Base-by-base conservation (phyloP, 2,329 filamentous ascomycete genomes). In the Proliferodiscus dingleyae region DNA sequence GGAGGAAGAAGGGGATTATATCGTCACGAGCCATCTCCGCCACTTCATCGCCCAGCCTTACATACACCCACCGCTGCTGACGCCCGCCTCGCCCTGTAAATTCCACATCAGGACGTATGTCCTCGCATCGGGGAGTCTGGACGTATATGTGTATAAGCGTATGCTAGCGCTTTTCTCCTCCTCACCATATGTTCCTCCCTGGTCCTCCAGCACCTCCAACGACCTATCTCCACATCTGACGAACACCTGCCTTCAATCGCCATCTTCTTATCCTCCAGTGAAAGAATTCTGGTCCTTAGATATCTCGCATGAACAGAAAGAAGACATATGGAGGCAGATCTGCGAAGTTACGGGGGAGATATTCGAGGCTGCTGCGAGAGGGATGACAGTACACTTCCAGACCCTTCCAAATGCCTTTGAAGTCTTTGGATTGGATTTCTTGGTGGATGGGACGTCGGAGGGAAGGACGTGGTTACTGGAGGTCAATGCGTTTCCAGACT, bases 21-120 rank as follows among this genome's bases (percentile, higher is more conserved):
- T 96, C 54, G 85, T 88, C 45, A 88, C 91, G 3, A 93, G 87
- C 1, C 89, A 96, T 62, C 82, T 98, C 40, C 85, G 93, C 48
- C 91, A 98, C 70, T 98, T 98, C 69, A 82, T 97, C 60, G 90
- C 86, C 4, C 93, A 98, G 66, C 88, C 89, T 1, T 98, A 98
- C 67, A 91, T 98, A 59, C 80, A 95, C 64, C 87, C 85, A 2
- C 90, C 91, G 0, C 77, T 97, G 3, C 75, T 96, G 71, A 2
- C 75, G 24, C 21, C 49, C 8, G 42, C 72, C 22, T 76, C 76
- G 23, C 72, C 75, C 50, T 80, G 86, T 53, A 98, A 98, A 67
- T 98, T 97, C 69, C 93, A 98, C 69, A 88, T 98, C 61, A 78
- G 93, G 36, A 88, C 86, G 2, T 98, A 98, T 66, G 87, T 95